A percentile compares a stretch with the other conserved stretches of the same genome.
phyloP scores from a whole-genome alignment of 2,329 filamentous ascomycete genomes.

The Metarhizium robertsii region DNA sequence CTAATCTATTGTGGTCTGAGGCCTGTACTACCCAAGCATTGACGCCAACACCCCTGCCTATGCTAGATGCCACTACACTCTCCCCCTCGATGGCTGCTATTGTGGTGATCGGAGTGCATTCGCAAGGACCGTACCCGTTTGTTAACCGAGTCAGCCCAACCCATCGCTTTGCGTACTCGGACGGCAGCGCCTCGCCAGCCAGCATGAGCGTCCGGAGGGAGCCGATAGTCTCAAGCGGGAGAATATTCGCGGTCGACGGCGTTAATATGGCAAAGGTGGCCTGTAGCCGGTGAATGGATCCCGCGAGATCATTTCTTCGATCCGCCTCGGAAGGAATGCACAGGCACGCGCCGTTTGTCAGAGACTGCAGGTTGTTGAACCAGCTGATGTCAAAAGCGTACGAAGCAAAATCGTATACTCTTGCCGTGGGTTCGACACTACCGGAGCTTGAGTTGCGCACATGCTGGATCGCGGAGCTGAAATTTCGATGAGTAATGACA shows the following conservation, averaged over 20 bases:
- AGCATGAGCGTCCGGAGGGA: slow-evolving; percentile 4
- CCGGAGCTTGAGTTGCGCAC: background rate
- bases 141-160: slow-evolving; percentile 1
- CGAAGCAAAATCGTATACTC: background rate
- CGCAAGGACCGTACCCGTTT: slow-evolving; percentile 14
- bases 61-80: background rate
- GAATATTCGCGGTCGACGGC: slow-evolving; percentile 9
- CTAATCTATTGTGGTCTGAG: slow-evolving; percentile 14
- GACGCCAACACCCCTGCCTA: background rate
- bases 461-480: slow-evolving; percentile 2
- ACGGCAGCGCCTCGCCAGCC: slow-evolving; percentile 8
- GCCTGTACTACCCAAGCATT: slow-evolving; percentile 20
- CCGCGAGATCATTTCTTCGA: slow-evolving; percentile 1
- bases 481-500: slow-evolving; percentile 11
- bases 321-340: slow-evolving; percentile 9
- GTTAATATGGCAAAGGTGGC: slow-evolving; percentile 4
- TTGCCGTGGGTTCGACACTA: background rate
- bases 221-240: slow-evolving; percentile 7
- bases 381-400: slow-evolving; percentile 13
- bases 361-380: slow-evolving; percentile 10
- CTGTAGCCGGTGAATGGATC: background rate
- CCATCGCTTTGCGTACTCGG: background rate
- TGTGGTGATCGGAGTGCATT: slow-evolving; percentile 8
- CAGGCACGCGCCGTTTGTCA: slow-evolving; percentile 10
- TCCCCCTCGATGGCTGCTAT: background rate